Base-by-base conservation (phyloP, 805 yeast genomes). In the Starmerella scarabaei region DNA sequence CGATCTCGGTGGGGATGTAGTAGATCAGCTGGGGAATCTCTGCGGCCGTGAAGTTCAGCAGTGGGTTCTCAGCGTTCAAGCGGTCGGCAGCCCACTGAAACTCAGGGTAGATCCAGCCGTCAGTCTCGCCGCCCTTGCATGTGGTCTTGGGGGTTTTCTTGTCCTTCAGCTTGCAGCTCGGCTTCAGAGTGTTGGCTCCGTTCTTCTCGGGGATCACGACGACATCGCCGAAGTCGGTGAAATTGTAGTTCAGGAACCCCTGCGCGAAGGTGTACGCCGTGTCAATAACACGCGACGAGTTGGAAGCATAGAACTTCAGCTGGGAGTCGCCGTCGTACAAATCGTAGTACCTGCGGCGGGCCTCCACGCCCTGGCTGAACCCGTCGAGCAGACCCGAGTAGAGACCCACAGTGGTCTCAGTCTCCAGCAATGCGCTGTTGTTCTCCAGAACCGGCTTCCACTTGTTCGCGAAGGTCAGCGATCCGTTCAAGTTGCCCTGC, bases 311-410 rank as follows among this genome's bases (percentile, higher is more conserved):
- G 29, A 77, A 32, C 17, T 32, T 32, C 18, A 11, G 35, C 16
- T 11, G 35, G 14, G 35, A 20, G 5, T 5, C 7, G 8, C 52
- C 53, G 31, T 62, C 54, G 54, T 62, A 68, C 34, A 77, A 62
- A 35, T 63, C 55, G 17, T 64, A 61, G 55, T 77, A 77, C 41
- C 65, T 66, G 4, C 60, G 41, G 52, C 75, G 60, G 54, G 73
- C 65, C 19, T 58, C 42, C n/a, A 58, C 53, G 24, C 83, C 84
- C 47, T 69, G 70, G 37, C 56, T 56, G 51, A 53, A 58, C 47
- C 69, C 70, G 42, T 69, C 68, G 20, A 60, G 50, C 21, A 70
- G 59, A 6, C 83, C 83, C 21, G 71, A 61, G 44, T 67, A 75
- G 2, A 69, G 63, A 2, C 68, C 65, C 5, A 23, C 29, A 6